These are phyloP conservation scores for Aspergillus sp. DNA, from an alignment of 2,329 filamentous ascomycete species.

Conservation along the genomic window DNA sequence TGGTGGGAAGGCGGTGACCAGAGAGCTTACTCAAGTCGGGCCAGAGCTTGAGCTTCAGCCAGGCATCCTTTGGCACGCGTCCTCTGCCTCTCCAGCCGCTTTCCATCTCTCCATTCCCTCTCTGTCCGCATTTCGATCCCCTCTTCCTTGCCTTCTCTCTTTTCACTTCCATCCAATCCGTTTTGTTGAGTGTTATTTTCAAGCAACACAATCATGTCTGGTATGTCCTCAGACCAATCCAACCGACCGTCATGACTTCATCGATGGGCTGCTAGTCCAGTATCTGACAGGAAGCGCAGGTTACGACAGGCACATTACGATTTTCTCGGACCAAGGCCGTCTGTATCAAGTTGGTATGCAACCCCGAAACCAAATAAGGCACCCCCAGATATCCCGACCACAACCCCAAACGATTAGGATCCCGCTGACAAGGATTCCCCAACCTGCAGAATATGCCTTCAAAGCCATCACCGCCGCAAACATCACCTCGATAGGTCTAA, in stretches of 20 bases:
- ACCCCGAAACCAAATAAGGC: not conserved
- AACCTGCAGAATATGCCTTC: slow-evolving; percentile 90
- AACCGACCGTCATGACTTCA: slow-evolving; percentile 28
- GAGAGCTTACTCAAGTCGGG: slow-evolving; percentile 28
- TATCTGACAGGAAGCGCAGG: slow-evolving; percentile 69
- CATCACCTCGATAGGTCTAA: slow-evolving; percentile 94
- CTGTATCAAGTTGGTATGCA: slow-evolving; percentile 94
- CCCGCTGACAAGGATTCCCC: slow-evolving; percentile 26
- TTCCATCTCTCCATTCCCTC: slow-evolving; percentile 22
- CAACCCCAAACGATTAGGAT: slow-evolving; percentile 14
- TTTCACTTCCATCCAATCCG: slow-evolving; percentile 6
- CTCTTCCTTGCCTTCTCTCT: not conserved
- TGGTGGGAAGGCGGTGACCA: slow-evolving; percentile 33
- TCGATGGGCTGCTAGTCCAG: slow-evolving; percentile 28
- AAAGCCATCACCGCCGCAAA: slow-evolving; percentile 99
- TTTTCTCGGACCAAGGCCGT: slow-evolving; percentile 98
- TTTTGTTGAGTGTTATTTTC: slow-evolving; percentile 15
- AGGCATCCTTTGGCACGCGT: slow-evolving; percentile 41
- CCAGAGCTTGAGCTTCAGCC: slow-evolving; percentile 33
- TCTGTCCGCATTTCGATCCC: slow-evolving; percentile 10
- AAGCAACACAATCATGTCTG: slow-evolving; percentile 42
- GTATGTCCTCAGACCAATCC: slow-evolving; percentile 29
- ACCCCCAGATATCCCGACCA: slow-evolving; percentile 1
- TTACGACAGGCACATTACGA: slow-evolving; percentile 98
- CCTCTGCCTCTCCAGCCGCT: slow-evolving; percentile 23